Conservation (phyloP, 1,284 basidiomycete species). For the Macrocystidia cucumis region DNA sequence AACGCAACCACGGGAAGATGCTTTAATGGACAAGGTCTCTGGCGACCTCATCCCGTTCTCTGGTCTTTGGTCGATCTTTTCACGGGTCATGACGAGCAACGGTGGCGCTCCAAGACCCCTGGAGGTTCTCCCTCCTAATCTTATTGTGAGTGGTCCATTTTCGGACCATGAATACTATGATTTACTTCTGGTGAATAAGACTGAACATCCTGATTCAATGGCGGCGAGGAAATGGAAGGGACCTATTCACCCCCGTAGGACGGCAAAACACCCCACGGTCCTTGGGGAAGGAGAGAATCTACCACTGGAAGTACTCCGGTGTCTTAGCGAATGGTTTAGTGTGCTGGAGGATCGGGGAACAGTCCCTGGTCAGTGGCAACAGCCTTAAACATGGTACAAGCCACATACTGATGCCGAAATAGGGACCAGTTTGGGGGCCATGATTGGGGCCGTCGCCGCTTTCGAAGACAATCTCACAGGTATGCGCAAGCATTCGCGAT, state of each 20-base stretch:
- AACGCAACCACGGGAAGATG: slow-evolving; percentile 15
- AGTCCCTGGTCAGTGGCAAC: slow-evolving; percentile 31
- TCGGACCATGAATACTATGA: too few relatives aligned
- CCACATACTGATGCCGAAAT: too few relatives aligned
- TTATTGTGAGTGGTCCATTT: slow-evolving; percentile 8
- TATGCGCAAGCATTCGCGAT: slow-evolving; percentile 18
- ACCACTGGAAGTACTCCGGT: slow-evolving; percentile 45
- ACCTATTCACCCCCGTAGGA: slow-evolving; percentile 18
- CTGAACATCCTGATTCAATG: too few relatives aligned
- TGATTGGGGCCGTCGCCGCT: slow-evolving; percentile 38
- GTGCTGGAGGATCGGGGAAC: slow-evolving; percentile 47
- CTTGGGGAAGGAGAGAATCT: slow-evolving; percentile 28
- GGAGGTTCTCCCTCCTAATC: slow-evolving; percentile 10
- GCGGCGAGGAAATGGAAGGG: slow-evolving; percentile 30
- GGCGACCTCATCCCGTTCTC: slow-evolving; percentile 36
- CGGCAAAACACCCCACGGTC: slow-evolving; percentile 21
- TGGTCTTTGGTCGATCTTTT: slow-evolving; percentile 15
- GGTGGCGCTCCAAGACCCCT: slow-evolving; percentile 8
- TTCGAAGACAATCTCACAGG: slow-evolving; percentile 49
- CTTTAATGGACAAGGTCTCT: slow-evolving; percentile 24
- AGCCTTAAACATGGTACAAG: too few relatives aligned
- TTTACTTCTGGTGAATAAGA: too few relatives aligned
- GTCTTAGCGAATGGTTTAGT: slow-evolving; percentile 50
- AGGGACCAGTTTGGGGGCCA: slow-evolving; percentile 43
- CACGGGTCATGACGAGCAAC: slow-evolving; percentile 12